Evolutionary conservation across 805 yeast genomes (phyloP).

Genomic region (Dipodascus albidus): DNA sequence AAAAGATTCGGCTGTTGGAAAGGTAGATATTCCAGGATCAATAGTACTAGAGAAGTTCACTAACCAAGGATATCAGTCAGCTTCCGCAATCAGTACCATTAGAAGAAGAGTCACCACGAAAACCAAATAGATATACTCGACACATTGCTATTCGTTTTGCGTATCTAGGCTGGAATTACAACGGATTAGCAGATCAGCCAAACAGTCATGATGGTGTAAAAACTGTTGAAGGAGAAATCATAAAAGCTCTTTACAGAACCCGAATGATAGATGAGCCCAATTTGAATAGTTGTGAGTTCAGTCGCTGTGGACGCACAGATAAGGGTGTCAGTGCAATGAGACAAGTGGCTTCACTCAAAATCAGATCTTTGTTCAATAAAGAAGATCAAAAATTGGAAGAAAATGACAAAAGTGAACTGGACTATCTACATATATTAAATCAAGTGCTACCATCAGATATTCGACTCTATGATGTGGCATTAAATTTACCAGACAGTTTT

Average conservation of each 20-base stretch:
- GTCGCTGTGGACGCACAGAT: slow-evolving; percentile 92
- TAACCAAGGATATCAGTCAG: no score
- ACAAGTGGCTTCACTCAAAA: slow-evolving; percentile 74
- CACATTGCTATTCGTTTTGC: slow-evolving; percentile 70
- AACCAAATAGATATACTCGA: background rate
- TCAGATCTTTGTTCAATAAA: slow-evolving; percentile 53
- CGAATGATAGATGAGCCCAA: slow-evolving; percentile 46
- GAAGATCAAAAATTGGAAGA: slow-evolving; percentile 50
- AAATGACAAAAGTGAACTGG: slow-evolving; percentile 58
- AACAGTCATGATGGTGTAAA: slow-evolving; percentile 59
- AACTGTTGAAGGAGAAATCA: slow-evolving; percentile 70
- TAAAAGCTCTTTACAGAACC: slow-evolving; percentile 60
- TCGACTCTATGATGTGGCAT: slow-evolving; percentile 51
- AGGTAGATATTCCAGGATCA: no score
- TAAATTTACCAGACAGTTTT: slow-evolving; percentile 64
- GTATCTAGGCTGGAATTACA: slow-evolving; percentile 86
- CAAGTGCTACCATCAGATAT: slow-evolving; percentile 72
- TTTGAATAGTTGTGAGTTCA: slow-evolving; percentile 56
- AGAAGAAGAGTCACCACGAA: background rate
- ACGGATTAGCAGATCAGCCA: slow-evolving; percentile 72
- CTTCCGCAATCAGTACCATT: background rate
- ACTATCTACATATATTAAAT: slow-evolving; percentile 66
- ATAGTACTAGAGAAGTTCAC: no score
- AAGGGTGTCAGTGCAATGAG: slow-evolving; percentile 96
- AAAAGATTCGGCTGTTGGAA: slow-evolving; percentile 50